Evolutionary conservation across 352 stramenopile genomes (phyloP).

Genomic region (Phytophthora sp.): DNA sequence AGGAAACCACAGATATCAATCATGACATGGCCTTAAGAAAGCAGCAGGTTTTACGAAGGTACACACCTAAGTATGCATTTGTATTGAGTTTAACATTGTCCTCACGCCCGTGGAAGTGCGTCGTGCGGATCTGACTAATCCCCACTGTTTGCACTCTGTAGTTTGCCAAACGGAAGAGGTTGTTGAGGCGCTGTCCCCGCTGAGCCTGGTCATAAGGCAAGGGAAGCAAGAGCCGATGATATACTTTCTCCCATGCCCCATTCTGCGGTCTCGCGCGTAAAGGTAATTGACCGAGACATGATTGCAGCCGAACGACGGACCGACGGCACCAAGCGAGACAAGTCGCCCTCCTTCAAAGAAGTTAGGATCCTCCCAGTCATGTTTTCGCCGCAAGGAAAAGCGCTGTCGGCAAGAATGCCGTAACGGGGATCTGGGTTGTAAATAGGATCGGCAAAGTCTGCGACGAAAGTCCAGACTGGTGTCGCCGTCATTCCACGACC

Average conservation of each 20-base stretch:
- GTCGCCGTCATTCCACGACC: constrained; percentile 23
- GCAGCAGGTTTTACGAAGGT: no score
- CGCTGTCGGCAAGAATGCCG: constrained; percentile 5
- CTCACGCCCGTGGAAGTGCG: neutral
- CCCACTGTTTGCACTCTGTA: neutral
- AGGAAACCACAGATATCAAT: no score
- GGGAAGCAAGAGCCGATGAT: no score
- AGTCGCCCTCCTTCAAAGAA: neutral
- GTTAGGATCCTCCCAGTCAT: neutral
- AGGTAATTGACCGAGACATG: neutral
- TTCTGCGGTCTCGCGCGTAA: neutral
- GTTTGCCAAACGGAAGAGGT: neutral
- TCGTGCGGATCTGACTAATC: neutral
- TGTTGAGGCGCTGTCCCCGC: neutral
- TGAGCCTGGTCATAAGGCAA: neutral
- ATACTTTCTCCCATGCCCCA: constrained; percentile 2
- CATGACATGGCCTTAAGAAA: no score
- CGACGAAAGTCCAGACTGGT: neutral
- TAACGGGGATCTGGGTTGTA: neutral
- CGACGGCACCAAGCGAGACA: neutral
- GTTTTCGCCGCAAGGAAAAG: neutral
- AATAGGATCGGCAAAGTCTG: no score
- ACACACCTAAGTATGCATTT: no score
- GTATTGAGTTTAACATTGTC: no score
- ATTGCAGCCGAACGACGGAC: neutral